These are phyloP conservation scores for Aspergillus unguis DNA, from an alignment of 2,329 filamentous ascomycete genomes.

Conservation along the genomic window DNA sequence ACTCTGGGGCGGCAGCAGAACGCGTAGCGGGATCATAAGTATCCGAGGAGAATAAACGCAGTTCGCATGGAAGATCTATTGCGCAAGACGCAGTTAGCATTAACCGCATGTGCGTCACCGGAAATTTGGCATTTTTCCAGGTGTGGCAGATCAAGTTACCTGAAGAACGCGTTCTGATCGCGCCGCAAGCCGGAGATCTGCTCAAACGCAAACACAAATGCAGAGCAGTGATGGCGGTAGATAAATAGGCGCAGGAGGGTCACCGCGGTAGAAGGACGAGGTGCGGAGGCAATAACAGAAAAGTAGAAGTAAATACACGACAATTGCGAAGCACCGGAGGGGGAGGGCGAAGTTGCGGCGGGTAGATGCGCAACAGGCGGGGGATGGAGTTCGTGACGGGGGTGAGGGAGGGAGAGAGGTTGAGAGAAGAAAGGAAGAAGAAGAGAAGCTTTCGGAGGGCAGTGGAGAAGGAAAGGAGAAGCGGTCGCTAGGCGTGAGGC, in stretches of 20 bases:
- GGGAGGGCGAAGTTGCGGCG: slow-evolving; percentile 7
- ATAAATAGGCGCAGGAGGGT: slow-evolving; percentile 9
- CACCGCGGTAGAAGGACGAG: not conserved
- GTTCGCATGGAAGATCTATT: slow-evolving; percentile 5
- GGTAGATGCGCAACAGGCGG: slow-evolving; percentile 11
- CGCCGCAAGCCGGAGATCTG: slow-evolving; percentile 15
- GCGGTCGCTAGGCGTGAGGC: slow-evolving; percentile 23
- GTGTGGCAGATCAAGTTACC: slow-evolving; percentile 14
- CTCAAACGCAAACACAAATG: slow-evolving; percentile 9
- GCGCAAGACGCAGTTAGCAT: not conserved
- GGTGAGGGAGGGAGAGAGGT: slow-evolving; percentile 1
- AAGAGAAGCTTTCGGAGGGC: slow-evolving; percentile 16
- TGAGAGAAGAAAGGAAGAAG: slow-evolving; percentile 11
- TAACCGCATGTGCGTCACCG: not conserved
- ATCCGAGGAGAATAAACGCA: not conserved
- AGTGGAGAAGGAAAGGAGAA: slow-evolving; percentile 34
- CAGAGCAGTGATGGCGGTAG: slow-evolving; percentile 5
- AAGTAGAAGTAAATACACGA: slow-evolving; percentile 16
- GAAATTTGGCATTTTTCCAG: not conserved
- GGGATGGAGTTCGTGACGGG: not conserved
- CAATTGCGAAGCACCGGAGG: slow-evolving; percentile 9
- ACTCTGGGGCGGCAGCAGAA: slow-evolving; percentile 11
- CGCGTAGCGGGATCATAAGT: slow-evolving; percentile 28
- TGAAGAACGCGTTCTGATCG: slow-evolving; percentile 24
- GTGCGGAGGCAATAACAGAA: slow-evolving; percentile 1